phyloP scores from a whole-genome alignment of 345 rosid species.

The Mangifera indica region DNA sequence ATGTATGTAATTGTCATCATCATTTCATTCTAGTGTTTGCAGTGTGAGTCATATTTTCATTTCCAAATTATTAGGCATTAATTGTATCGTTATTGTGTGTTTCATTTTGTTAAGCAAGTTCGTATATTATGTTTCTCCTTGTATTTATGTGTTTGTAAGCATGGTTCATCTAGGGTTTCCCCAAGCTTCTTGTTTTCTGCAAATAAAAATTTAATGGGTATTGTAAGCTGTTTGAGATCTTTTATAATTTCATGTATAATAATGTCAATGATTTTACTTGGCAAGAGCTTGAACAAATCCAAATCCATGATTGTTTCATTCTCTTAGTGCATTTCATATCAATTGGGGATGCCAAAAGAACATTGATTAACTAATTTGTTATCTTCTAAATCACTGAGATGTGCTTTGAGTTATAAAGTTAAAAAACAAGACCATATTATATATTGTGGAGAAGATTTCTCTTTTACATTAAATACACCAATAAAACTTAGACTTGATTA shows the following conservation, averaged over 20 bases:
- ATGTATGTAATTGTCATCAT: too few species aligned
- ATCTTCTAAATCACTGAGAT: too few species aligned
- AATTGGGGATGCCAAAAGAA: too few species aligned
- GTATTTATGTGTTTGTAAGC: neutral
- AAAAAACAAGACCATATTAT: too few species aligned
- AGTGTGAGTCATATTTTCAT: neutral
- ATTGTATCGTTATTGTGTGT: neutral
- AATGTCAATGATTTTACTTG: neutral
- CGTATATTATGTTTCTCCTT: too few species aligned
- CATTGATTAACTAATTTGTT: too few species aligned
- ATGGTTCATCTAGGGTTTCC: slow-evolving; percentile 1
- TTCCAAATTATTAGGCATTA: neutral
- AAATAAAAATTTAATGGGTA: neutral
- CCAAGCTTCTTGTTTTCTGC: neutral
- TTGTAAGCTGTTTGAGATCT: too few species aligned
- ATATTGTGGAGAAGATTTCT: too few species aligned
- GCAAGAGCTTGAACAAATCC: too few species aligned
- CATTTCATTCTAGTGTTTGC: neutral
- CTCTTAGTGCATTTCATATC: neutral
- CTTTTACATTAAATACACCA: too few species aligned
- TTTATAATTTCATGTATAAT: neutral
- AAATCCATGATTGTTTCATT: neutral
- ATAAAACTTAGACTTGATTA: too few species aligned
- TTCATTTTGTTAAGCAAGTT: neutral
- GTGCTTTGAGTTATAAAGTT: too few species aligned